Evolutionary conservation across 2,329 filamentous ascomycete genomes (phyloP).

Genomic region (Shiraia bambusicola): DNA sequence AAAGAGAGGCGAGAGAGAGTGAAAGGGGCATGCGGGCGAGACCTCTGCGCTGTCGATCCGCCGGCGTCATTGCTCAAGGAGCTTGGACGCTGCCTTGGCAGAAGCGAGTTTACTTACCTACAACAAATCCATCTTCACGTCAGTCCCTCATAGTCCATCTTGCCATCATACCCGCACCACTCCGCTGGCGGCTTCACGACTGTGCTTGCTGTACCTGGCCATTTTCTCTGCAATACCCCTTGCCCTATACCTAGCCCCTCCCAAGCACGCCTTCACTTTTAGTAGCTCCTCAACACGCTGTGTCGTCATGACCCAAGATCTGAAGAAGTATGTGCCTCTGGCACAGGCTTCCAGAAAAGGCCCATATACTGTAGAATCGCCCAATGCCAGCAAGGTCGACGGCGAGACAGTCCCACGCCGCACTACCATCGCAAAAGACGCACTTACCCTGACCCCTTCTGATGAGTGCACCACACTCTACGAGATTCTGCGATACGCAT

Average conservation of each 20-base stretch:
- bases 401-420: conserved; percentile 85
- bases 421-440: conserved; percentile 69
- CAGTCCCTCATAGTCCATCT: conserved; percentile 9
- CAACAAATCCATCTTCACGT: conserved; percentile 11
- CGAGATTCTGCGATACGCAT: conserved; percentile 73
- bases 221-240: conserved; percentile 23
- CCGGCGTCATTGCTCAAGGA: conserved; percentile 23
- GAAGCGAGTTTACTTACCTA: not conserved
- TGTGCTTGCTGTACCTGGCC: conserved; percentile 14
- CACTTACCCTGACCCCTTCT: conserved; percentile 65
- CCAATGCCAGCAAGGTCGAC: conserved; percentile 66
- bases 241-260: conserved; percentile 12
- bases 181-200: conserved; percentile 26
- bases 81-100: conserved; percentile 14
- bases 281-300: conserved; percentile 6
- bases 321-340: conserved; percentile 52
- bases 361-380: conserved; percentile 73
- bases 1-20: not conserved
- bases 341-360: conserved; percentile 60
- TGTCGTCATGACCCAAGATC: conserved; percentile 43
- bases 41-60: conserved; percentile 9
- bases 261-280: conserved; percentile 4
- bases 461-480: conserved; percentile 74
- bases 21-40: not conserved
- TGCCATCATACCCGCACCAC: conserved; percentile 15